Evolutionary conservation across 768 basidiomycete species (phyloP), one percentile per base, ranked within the genome.

Genomic region (Cystoderma amianthinum): DNA sequence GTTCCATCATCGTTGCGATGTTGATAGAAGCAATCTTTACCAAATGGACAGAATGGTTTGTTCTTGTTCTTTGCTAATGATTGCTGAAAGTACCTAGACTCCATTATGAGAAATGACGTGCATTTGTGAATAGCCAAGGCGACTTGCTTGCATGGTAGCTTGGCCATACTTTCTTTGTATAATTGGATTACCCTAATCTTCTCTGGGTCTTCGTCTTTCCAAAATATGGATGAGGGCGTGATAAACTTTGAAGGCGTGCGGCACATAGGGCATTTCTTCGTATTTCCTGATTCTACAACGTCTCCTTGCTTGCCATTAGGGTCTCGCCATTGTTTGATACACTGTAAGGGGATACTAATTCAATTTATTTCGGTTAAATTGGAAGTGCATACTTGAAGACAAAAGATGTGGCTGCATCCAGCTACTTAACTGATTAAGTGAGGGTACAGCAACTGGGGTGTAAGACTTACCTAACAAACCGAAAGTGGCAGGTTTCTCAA

Each of bases 221-320:
- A 80, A 59, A 80, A 88, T 34, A 67, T 64, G n/a, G 79, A 80
- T 2, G 85, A 86, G 0, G 87, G 87, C 9, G 75, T 82, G 22
- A 87, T 75, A 46, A 82, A 88, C 36, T 69, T 73, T 32, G 85
- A 83, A 3, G 68, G 52, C 2, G 69, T 57, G 22, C 88, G 80
- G 54, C 87, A 90, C 64, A 85, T 78, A 0, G 88, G 87, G 52
- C 88, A 91, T 33, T 72, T 78, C 65, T 89, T 89, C 47, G 72
- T 80, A 39, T 72, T 78, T 16, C 73, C 75, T 4, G 81, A 78
- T 25, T 64, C 58, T 17, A 76, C 56, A 4, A 76, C 56, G 41
- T 79, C 81, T 1, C 56, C 54, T 2, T 65, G 62, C 55, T 78
- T 82, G 15, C 67, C 72, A 6, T 58, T 52, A n/a, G 72, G 72